Evolutionary conservation across 2,329 filamentous ascomycete species (phyloP).

Genomic region (Hypoxylon sp.): DNA sequence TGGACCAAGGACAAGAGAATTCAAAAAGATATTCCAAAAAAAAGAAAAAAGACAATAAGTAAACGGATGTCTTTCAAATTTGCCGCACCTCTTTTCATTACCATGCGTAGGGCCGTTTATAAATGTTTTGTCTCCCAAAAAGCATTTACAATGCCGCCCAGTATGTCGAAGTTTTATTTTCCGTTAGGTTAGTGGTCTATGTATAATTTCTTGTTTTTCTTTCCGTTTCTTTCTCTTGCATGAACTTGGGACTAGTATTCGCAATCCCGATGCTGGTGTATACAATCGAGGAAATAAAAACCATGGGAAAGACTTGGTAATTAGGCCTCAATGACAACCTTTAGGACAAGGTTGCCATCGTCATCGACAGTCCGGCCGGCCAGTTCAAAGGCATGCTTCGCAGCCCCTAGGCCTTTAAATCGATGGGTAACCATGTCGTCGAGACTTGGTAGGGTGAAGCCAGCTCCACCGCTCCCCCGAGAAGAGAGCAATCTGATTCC

Average conservation of each 20-base stretch:
- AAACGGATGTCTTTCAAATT: conserved; percentile 19
- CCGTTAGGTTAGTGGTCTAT: conserved; percentile 6
- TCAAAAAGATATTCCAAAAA: background rate
- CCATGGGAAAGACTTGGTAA: background rate
- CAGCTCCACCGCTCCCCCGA: conserved; percentile 53
- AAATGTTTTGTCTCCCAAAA: conserved; percentile 30
- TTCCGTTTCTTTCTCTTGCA: background rate
- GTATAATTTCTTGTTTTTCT: too few species aligned
- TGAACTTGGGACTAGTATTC: too few species aligned
- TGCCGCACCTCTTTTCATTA: conserved; percentile 35
- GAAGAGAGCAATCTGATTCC: conserved; percentile 73
- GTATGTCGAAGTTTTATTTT: conserved; percentile 6
- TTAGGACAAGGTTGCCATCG: conserved; percentile 75
- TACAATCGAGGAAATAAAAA: conserved; percentile 1
- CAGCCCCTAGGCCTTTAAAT: conserved; percentile 72
- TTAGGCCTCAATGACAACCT: conserved; percentile 73
- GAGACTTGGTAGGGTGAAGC: conserved; percentile 69
- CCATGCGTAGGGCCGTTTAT: conserved; percentile 29
- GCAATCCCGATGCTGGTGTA: conserved; percentile 6
- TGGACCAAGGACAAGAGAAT: background rate
- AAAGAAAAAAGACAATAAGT: conserved; percentile 11
- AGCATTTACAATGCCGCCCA: conserved; percentile 25
- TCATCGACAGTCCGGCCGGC: conserved; percentile 76
- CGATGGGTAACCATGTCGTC: conserved; percentile 80
- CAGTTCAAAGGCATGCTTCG: conserved; percentile 75